A percentile compares a stretch with the other conserved stretches of the same genome.
Conservation (phyloP, 306 rosid species). For the Herpetospermum pedunculosum region DNA sequence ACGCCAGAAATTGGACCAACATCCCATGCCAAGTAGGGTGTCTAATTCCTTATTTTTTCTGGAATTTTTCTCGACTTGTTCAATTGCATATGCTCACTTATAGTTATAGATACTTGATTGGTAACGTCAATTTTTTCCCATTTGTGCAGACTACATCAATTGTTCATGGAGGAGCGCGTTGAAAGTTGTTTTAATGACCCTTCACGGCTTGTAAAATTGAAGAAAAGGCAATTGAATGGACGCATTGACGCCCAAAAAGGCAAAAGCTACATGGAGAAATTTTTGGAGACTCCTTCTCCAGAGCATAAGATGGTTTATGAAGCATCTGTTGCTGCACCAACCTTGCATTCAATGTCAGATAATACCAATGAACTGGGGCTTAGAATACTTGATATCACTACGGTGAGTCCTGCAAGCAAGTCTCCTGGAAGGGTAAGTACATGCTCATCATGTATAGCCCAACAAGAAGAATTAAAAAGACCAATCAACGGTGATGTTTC, state of each 20-base stretch:
- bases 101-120: constrained; percentile 18
- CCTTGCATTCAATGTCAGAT: constrained; percentile 23
- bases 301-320: constrained; percentile 46
- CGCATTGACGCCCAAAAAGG: constrained; percentile 44
- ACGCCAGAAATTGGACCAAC: constrained; percentile 38
- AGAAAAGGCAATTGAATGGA: constrained; percentile 57
- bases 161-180: constrained; percentile 72
- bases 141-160: constrained; percentile 65
- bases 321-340: constrained; percentile 34
- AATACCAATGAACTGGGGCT: constrained; percentile 41
- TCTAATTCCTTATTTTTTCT: constrained; percentile 21
- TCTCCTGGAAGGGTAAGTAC: constrained; percentile 34
- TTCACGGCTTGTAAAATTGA: constrained; percentile 67
- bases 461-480: constrained; percentile 30
- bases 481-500: constrained; percentile 20
- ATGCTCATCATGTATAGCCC: constrained; percentile 34
- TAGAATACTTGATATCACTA: constrained; percentile 62
- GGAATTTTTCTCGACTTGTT: constrained; percentile 14
- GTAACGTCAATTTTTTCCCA: constrained; percentile 16
- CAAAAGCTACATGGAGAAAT: constrained; percentile 74
- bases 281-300: constrained; percentile 48
- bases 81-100: constrained; percentile 8
- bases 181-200: constrained; percentile 66
- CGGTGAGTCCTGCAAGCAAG: constrained; percentile 36
- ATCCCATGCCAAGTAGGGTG: constrained; percentile 73